A percentile compares a stretch with the other conserved stretches of the same genome.
phyloP scores from a whole-genome alignment of 2,329 filamentous ascomycete genomes.

The Venturia nashicola region DNA sequence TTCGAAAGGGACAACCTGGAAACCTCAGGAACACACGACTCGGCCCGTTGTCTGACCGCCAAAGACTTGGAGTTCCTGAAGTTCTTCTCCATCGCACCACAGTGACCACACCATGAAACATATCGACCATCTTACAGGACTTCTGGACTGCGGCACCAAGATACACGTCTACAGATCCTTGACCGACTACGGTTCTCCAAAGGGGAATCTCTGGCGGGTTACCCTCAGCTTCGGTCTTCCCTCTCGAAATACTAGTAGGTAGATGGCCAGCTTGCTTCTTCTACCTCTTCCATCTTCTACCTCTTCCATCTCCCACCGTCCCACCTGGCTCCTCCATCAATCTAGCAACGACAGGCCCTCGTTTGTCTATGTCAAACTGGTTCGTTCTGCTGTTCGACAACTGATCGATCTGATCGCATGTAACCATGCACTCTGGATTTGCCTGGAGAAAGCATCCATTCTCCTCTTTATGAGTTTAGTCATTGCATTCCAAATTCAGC shows the following conservation, averaged over 20 bases:
- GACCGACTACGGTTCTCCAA: too few species aligned
- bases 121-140: too few species aligned
- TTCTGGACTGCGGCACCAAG: too few species aligned
- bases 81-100: too few species aligned
- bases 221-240: not conserved
- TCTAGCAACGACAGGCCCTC: not conserved
- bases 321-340: not conserved
- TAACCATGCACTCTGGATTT: not conserved
- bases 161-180: too few species aligned
- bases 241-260: not conserved
- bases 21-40: too few species aligned
- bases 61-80: too few species aligned
- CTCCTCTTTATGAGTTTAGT: too few species aligned
- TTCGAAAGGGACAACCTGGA: too few species aligned
- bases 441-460: not conserved
- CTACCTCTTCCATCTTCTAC: not conserved
- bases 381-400: not conserved
- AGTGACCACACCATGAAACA: too few species aligned
- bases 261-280: not conserved
- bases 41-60: too few species aligned
- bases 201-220: not conserved
- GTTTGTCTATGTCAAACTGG: not conserved
- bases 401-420: not conserved
- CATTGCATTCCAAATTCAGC: too few species aligned
- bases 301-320: not conserved